Percentiles rank a stretch among this genome's conserved stretches.
phyloP scores from a whole-genome alignment of 192 early-diverging fungal species.

The Tieghemiomyces parasiticus region DNA sequence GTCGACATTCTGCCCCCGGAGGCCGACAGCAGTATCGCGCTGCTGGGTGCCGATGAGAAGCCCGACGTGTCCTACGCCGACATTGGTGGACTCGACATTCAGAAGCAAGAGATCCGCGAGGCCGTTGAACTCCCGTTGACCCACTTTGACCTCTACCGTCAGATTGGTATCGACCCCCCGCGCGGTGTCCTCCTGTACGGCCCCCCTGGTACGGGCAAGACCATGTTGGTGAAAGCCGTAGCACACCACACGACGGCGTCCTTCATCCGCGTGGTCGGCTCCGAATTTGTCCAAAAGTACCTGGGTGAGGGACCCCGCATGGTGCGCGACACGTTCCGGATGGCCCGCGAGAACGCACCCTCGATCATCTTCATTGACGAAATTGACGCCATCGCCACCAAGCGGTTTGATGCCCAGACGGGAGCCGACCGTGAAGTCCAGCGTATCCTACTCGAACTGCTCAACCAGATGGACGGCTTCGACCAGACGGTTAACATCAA shows the following conservation, averaged over 20 bases:
- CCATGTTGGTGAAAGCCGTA: slow-evolving; percentile 97
- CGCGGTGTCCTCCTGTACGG: slow-evolving; percentile 97
- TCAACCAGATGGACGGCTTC: slow-evolving; percentile 99
- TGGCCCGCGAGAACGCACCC: slow-evolving; percentile 95
- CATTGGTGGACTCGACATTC: slow-evolving; percentile 79
- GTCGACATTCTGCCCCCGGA: slow-evolving; percentile 97
- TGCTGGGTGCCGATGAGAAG: slow-evolving; percentile 64
- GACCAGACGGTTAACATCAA: slow-evolving; percentile 97
- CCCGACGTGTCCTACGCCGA: slow-evolving; percentile 71
- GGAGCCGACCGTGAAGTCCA: slow-evolving; percentile 98
- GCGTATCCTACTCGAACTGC: slow-evolving; percentile 87
- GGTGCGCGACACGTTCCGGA: slow-evolving; percentile 93
- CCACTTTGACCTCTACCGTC: slow-evolving; percentile 93
- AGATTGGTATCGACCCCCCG: slow-evolving; percentile 98
- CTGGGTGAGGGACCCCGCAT: slow-evolving; percentile 94
- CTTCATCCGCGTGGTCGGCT: slow-evolving; percentile 94
- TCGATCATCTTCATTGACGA: slow-evolving; percentile 98
- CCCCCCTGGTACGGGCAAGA: slow-evolving; percentile 98
- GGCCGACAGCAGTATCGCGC: slow-evolving; percentile 79
- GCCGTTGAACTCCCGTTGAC: slow-evolving; percentile 96
- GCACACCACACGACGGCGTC: slow-evolving; percentile 94
- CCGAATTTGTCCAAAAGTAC: slow-evolving; percentile 99
- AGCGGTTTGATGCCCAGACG: slow-evolving; percentile 95
- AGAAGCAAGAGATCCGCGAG: slow-evolving; percentile 86
- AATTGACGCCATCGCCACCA: slow-evolving; percentile 96